Base-by-base conservation (phyloP, 768 basidiomycete genomes). In the Crucibulum laeve region DNA sequence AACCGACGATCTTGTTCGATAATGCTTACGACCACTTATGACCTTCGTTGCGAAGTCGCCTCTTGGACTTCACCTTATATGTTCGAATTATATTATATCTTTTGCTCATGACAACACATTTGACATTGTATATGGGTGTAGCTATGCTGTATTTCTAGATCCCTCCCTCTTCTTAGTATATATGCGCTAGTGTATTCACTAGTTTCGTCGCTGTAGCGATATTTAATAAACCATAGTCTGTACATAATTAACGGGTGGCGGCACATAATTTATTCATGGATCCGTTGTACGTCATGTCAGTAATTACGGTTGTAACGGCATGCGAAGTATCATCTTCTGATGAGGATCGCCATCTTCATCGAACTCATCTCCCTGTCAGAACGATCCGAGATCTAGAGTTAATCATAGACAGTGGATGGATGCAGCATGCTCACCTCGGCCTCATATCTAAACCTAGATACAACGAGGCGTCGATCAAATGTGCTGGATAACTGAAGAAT, bases 301-400 rank as follows among this genome's bases (percentile, higher is more conserved):
- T 47, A 37, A 53, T 49, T 33, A 25, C 25, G 40, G 43, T 42
- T 30, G 39, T 45, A 54, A 63, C 46, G 74, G 70, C 53, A 87
- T 60, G 49, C 64, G 69, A 52, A 74, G 63, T 47, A 82, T 72
- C 88, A 91, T 88, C 64, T 79, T 82, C 60, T 91, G 88, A 74
- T 92, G 89, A 45, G 86, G 88, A 56, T 78, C 88, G 24, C 88
- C 89, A 44, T 86, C 90, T 65, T 83, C 87, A 62, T 86, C 84
- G 66, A 87, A 89, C 60, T 79, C 76, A 19, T 74, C 73, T 49
- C 83, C 84, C 82, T 89, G 61, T 25, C 43, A 59, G 46, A 35
- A 40, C 49, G 7, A 49, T 57, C 47, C 44, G 49, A 57, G 54
- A 59, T 60, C 57, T 55, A 49, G 40, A 43, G 28, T 51, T 46